Percentiles rank a stretch among this genome's conserved stretches.
Evolutionary conservation across 495 filamentous ascomycete species (phyloP).

Genomic region (Daldinia caldariorum): DNA sequence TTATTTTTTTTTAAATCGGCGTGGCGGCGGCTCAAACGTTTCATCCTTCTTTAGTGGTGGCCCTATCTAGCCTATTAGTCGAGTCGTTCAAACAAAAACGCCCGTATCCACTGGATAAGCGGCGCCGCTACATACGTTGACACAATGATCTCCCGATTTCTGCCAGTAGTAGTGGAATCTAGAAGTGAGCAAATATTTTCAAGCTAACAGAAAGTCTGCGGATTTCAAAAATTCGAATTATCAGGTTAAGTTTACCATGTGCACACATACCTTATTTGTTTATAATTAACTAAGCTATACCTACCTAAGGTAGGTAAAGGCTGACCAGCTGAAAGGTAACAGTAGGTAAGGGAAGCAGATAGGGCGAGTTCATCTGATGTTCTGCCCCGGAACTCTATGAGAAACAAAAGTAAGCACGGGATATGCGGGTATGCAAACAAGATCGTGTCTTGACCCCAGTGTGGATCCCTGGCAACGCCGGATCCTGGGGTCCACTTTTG

Average conservation of each 20-base stretch:
- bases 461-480: too few species aligned
- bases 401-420: conserved; percentile 10
- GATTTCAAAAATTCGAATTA: not conserved
- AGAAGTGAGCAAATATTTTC: not conserved
- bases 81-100: conserved; percentile 3
- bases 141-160: conserved; percentile 3
- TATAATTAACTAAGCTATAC: too few species aligned
- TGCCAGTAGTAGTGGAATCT: not conserved
- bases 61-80: conserved; percentile 11
- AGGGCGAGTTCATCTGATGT: conserved; percentile 37
- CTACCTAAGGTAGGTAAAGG: not conserved
- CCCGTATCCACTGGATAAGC: conserved; percentile 6
- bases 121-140: conserved; percentile 10
- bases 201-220: not conserved
- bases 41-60: conserved; percentile 29
- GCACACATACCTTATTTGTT: not conserved
- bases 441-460: conserved; percentile 33
- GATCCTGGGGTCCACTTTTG: too few species aligned
- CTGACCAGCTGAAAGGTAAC: not conserved
- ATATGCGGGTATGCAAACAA: conserved; percentile 11
- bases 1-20: conserved; percentile 7
- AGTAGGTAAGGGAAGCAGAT: not conserved
- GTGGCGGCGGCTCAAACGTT: conserved; percentile 35
- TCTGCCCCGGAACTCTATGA: conserved; percentile 2
- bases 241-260: not conserved